A percentile compares a stretch with the other conserved stretches of the same genome.
Conservation (phyloP, 768 basidiomycete genomes). For the Trametes punicea region DNA sequence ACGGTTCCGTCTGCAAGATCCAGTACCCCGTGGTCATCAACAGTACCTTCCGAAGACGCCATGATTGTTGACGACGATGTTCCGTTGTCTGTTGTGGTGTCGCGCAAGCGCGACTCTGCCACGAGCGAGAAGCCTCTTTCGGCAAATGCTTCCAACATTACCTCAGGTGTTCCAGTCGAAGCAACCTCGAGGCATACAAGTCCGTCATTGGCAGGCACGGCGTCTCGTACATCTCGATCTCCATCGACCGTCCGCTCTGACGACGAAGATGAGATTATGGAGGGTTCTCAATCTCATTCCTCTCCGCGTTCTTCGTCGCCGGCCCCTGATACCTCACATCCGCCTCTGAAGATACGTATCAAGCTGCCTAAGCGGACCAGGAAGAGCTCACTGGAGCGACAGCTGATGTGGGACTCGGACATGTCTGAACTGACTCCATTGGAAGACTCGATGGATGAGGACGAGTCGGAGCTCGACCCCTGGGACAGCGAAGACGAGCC, state of each 20-base stretch:
- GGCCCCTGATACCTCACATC: neutral
- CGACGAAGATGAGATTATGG: neutral
- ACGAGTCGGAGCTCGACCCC: slow-evolving; percentile 17
- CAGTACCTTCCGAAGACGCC: too few relatives aligned
- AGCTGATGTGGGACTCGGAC: slow-evolving; percentile 21
- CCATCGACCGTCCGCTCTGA: too few relatives aligned
- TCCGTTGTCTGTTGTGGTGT: neutral
- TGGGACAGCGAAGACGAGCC: slow-evolving; percentile 14
- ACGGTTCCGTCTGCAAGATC: too few relatives aligned
- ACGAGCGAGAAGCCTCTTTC: neutral
- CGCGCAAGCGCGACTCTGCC: neutral
- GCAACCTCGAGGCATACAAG: too few relatives aligned
- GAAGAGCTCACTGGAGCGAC: neutral
- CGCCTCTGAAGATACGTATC: neutral
- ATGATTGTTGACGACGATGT: neutral
- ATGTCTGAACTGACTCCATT: slow-evolving; percentile 27
- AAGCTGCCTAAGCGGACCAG: neutral
- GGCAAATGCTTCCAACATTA: too few relatives aligned
- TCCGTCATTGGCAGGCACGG: too few relatives aligned
- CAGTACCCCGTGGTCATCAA: too few relatives aligned
- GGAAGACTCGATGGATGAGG: slow-evolving; percentile 19
- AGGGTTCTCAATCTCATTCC: neutral
- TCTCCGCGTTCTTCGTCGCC: neutral
- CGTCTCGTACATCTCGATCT: too few relatives aligned
- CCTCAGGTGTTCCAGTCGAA: too few relatives aligned